Evolutionary conservation across 2,329 filamentous ascomycete species (phyloP), one percentile per base, ranked within the genome.

Genomic region (Aspergillus sp.): DNA sequence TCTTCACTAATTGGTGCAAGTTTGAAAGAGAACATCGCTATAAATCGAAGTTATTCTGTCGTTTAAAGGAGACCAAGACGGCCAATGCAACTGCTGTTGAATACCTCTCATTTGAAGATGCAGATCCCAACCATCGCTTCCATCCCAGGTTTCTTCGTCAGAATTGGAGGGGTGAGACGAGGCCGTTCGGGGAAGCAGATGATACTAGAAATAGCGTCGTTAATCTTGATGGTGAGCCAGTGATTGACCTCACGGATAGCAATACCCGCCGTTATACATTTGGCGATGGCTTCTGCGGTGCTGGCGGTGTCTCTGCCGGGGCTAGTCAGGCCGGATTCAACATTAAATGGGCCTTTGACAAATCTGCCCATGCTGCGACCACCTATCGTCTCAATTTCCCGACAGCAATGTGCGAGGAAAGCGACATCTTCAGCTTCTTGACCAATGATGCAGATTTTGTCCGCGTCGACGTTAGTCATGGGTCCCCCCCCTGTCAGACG

Each of bases 401-500:
- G 0, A 47, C 51, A 4, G 61, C 59, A 0, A 46, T 60, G 2
- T 59, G 60, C 5, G 62, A 72, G 0, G 66, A 73, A 0, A 60
- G 65, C 0, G 62, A 72, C 0, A 69, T 86, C 0, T 75, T 77
- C 41, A 56, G 74, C 5, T 68, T 74, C 22, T 49, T 73, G 4
- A 65, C 63, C 0, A 64, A 63, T 7, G 37, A 55, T 2, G 20
- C 51, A 0, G 54, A 66, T 0, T 60, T 65, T 2, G 53, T 74
- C 7, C 70, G 71, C 3, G 78, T 84, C 0, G 87, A 93, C 55
- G 70, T 91, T 1, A 68, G 88, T 0, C 88, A 94, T 53, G 66
- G 90, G 0, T 89, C 85, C 0, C 87, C 86, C 0, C 88, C 88
- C 0, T 94, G 89, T 48, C 86, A 91, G 55, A 81, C 78, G 2